phyloP scores from a whole-genome alignment of 2,329 filamentous ascomycete species.

The Aspergillus sp. region DNA sequence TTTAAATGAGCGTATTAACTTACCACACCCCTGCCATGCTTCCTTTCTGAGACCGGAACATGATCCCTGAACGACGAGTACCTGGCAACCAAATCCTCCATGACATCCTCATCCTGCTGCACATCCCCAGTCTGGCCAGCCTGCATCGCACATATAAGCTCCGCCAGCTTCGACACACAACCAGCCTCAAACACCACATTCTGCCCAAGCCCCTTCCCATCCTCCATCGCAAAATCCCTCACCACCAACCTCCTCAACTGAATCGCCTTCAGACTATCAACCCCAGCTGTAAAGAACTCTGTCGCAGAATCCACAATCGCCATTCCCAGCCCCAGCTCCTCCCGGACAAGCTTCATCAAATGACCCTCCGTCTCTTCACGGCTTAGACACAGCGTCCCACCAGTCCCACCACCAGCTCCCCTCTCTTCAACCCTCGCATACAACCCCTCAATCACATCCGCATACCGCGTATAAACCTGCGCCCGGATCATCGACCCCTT shows the following conservation, averaged over 20 bases:
- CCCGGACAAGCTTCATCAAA: slow-evolving; percentile 30
- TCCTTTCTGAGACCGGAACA: slow-evolving; percentile 21
- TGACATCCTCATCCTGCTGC: slow-evolving; percentile 30
- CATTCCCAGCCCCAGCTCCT: slow-evolving; percentile 35
- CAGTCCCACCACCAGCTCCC: slow-evolving; percentile 15
- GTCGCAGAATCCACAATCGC: slow-evolving; percentile 22
- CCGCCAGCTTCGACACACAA: slow-evolving; percentile 38
- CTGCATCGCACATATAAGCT: slow-evolving; percentile 22
- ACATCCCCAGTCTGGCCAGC: slow-evolving; percentile 26
- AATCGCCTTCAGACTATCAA: slow-evolving; percentile 50
- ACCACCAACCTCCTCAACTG: slow-evolving; percentile 46
- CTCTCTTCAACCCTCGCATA: slow-evolving; percentile 21
- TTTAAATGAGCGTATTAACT: background rate
- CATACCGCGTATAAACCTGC: slow-evolving; percentile 49
- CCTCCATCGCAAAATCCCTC: slow-evolving; percentile 37
- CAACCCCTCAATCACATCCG: slow-evolving; percentile 42
- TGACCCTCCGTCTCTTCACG: slow-evolving; percentile 33
- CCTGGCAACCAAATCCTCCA: slow-evolving; percentile 47
- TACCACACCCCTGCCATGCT: slow-evolving; percentile 6
- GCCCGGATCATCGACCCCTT: slow-evolving; percentile 56
- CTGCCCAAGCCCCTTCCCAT: slow-evolving; percentile 27
- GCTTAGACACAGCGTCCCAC: slow-evolving; percentile 33
- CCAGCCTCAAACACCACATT: slow-evolving; percentile 48
- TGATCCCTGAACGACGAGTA: slow-evolving; percentile 45
- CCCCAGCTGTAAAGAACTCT: slow-evolving; percentile 47